Evolutionary conservation across 768 basidiomycete species (phyloP), one percentile per base, ranked within the genome.

Genomic region (Sarcomyxa edulis): DNA sequence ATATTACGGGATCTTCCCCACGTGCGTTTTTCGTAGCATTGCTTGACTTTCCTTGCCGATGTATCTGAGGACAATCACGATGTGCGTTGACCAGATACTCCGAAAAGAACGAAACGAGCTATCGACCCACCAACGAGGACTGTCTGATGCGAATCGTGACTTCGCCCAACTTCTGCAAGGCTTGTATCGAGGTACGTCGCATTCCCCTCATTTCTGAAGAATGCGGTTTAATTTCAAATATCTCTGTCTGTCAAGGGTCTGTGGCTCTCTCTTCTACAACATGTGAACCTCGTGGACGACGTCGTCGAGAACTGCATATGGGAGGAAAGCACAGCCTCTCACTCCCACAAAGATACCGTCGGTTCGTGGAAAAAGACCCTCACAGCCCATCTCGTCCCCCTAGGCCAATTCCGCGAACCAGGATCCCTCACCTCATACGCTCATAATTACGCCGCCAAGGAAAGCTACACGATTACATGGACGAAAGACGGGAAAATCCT

Each of bases 61-160:
- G 15, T 33, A 20, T 15, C 38, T 24, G 26, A 21, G 15, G 2
- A 12, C 6, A 32, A 8, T n/a, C 14, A 27, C 23, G n/a, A 32
- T 20, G 16, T 40, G 7, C 20, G 23, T n/a, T 29, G 18, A 5
- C 14, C 44, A 85, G 84, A 14, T 87, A 71, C 52, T 83, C 81
- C 1, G 66, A 78, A 23, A 55, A 62, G 26, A 85, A 88, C 48
- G 55, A 57, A 36, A 87, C 82, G 0, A 71, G 74, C 3, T 89
- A 83, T 58, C 74, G 87, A n/a, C 87, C 87, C 3, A 89, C 86
- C 2, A 85, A 87, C 46, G 79, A 85, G 43, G 82, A 79, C 54
- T 89, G 87, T 53, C 74, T 89, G 32, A 89, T 90, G 87, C 83
- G 87, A 28, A 61, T 64, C 37, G 79, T 86, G 28, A 77, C 72